Conservation (phyloP, 148 eudicot genomes). For the Salicornia ramosissima region DNA sequence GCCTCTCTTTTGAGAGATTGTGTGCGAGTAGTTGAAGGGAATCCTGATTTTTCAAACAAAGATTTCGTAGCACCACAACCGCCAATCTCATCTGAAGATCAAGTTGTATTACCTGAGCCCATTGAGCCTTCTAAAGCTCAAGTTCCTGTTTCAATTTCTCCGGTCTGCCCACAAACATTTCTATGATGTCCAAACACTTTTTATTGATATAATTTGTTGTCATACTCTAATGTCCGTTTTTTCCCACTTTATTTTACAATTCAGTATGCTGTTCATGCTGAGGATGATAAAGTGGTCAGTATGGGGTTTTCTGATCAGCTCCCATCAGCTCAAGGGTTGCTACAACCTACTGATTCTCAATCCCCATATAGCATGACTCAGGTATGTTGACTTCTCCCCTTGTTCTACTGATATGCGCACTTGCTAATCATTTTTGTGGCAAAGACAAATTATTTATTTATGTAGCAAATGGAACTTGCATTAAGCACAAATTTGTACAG, state of each 20-base stretch:
- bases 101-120: slow-evolving; percentile 27
- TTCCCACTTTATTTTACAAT: slow-evolving; percentile 10
- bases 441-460: not conserved
- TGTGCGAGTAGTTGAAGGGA: slow-evolving; percentile 71
- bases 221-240: not conserved
- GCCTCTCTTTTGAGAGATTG: slow-evolving; percentile 73
- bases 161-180: slow-evolving; percentile 39
- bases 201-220: not conserved
- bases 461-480: not conserved
- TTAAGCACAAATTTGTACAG: not conserved
- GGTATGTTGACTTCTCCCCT: slow-evolving; percentile 32
- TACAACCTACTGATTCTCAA: slow-evolving; percentile 50
- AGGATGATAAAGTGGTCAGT: slow-evolving; percentile 72
- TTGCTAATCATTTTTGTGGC: not conserved
- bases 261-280: slow-evolving; percentile 67
- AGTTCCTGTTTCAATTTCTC: slow-evolving; percentile 56
- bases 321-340: slow-evolving; percentile 65
- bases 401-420: not conserved
- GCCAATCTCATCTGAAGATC: slow-evolving; percentile 36
- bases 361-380: slow-evolving; percentile 54
- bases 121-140: slow-evolving; percentile 57
- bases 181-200: not conserved
- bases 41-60: slow-evolving; percentile 93
- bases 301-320: slow-evolving; percentile 76
- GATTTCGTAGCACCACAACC: slow-evolving; percentile 58